A percentile compares a stretch with the other conserved stretches of the same genome.
phyloP scores from a whole-genome alignment of 2,329 filamentous ascomycete genomes.

The Calonectria multiphialidica region DNA sequence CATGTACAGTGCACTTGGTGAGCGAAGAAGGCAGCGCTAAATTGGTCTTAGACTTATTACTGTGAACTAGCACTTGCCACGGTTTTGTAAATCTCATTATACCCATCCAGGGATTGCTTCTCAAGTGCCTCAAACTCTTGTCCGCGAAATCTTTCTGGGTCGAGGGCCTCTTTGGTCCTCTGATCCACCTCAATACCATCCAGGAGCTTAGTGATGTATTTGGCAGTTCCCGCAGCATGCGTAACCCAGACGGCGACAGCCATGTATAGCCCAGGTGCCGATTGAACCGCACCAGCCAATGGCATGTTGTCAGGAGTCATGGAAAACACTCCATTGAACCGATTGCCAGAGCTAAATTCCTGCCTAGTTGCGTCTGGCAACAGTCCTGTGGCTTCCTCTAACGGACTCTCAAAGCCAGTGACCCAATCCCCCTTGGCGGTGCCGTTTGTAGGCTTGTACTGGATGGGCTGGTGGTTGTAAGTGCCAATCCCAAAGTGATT shows the following conservation, averaged over 20 bases:
- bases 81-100: conserved; percentile 42
- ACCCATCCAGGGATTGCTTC: conserved; percentile 31
- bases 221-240: conserved; percentile 34
- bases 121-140: conserved; percentile 26
- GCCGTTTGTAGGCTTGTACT: conserved; percentile 13
- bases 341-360: conserved; percentile 21
- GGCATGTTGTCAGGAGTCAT: conserved; percentile 45
- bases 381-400: conserved; percentile 23
- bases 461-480: conserved; percentile 35
- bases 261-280: conserved; percentile 24
- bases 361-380: conserved; percentile 20
- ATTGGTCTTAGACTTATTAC: neutral
- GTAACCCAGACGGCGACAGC: conserved; percentile 41
- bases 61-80: neutral
- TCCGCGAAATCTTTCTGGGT: conserved; percentile 33
- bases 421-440: conserved; percentile 35
- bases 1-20: neutral
- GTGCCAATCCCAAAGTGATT: conserved; percentile 35
- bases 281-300: conserved; percentile 23
- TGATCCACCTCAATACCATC: conserved; percentile 27
- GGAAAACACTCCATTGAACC: conserved; percentile 42
- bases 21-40: neutral
- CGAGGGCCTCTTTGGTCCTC: conserved; percentile 20
- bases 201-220: conserved; percentile 26
- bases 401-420: conserved; percentile 26